These are phyloP conservation scores for Crataegus laevigata DNA, from an alignment of 306 rosid species.

Conservation along the genomic window DNA sequence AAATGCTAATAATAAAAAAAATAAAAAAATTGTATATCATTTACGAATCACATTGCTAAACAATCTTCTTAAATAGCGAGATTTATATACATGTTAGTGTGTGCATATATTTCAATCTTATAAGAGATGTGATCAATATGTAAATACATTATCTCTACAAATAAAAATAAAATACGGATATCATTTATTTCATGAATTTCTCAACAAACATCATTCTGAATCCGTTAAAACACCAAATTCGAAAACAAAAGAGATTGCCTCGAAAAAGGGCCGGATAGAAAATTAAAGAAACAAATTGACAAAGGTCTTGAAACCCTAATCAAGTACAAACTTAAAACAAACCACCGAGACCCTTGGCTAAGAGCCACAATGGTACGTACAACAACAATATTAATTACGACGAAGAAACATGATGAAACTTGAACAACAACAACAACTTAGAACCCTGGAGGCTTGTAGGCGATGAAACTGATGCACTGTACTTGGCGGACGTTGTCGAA, in stretches of 20 bases:
- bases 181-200: background rate
- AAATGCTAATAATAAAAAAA: background rate
- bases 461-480: conserved; percentile 77
- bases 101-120: background rate
- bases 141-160: background rate
- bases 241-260: background rate
- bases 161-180: background rate
- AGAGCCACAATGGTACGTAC: background rate
- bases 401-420: background rate
- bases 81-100: background rate
- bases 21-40: background rate
- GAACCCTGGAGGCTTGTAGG: conserved; percentile 33
- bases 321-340: background rate
- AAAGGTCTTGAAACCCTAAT: background rate
- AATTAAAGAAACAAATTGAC: background rate
- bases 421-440: background rate
- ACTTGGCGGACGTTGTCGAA: conserved; percentile 78
- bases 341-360: background rate
- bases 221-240: conserved; percentile 4
- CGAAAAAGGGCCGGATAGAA: background rate
- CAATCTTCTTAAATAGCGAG: background rate
- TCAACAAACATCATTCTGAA: background rate
- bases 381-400: background rate
- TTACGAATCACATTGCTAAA: background rate
- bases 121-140: background rate